These are phyloP conservation scores for Inonotus obliquus DNA, from an alignment of 1,284 basidiomycete species.

Conservation along the genomic window DNA sequence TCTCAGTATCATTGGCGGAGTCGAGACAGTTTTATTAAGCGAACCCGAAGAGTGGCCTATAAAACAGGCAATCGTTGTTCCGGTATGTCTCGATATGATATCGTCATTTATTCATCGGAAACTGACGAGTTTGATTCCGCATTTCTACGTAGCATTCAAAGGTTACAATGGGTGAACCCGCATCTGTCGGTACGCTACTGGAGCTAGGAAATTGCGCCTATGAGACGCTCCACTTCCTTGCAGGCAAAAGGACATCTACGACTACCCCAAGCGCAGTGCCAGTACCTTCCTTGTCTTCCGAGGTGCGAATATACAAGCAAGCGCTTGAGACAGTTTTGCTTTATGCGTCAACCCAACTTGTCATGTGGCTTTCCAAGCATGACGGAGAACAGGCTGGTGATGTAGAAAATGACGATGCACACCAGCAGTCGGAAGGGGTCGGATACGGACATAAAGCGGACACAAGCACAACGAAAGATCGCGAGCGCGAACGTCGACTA, in stretches of 20 bases:
- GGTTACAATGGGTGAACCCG: constrained; percentile 70
- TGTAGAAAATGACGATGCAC: constrained; percentile 40
- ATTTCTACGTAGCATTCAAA: constrained; percentile 60
- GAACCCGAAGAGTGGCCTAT: constrained; percentile 69
- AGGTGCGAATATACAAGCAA: constrained; percentile 54
- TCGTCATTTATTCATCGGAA: not conserved
- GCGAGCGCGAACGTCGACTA: constrained; percentile 28
- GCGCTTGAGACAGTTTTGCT: constrained; percentile 68
- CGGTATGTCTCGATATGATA: constrained; percentile 47
- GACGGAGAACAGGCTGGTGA: constrained; percentile 46
- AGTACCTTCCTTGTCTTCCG: constrained; percentile 31
- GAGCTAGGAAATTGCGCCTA: constrained; percentile 71
- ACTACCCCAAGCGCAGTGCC: constrained; percentile 26
- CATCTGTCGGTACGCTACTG: constrained; percentile 74
- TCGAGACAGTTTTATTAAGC: constrained; percentile 61
- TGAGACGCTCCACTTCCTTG: constrained; percentile 61
- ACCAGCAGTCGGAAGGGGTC: constrained; percentile 36
- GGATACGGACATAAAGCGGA: constrained; percentile 21
- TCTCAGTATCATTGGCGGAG: constrained; percentile 66
- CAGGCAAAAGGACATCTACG: constrained; percentile 43
- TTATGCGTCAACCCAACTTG: constrained; percentile 76
- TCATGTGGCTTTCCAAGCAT: constrained; percentile 67
- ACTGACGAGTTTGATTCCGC: constrained; percentile 13
- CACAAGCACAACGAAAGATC: constrained; percentile 36
- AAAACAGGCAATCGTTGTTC: constrained; percentile 62